A percentile compares a stretch with the other conserved stretches of the same genome.
These are phyloP conservation scores for Xylariaceae sp. DNA, from an alignment of 2,329 filamentous ascomycete species.

Conservation along the genomic window DNA sequence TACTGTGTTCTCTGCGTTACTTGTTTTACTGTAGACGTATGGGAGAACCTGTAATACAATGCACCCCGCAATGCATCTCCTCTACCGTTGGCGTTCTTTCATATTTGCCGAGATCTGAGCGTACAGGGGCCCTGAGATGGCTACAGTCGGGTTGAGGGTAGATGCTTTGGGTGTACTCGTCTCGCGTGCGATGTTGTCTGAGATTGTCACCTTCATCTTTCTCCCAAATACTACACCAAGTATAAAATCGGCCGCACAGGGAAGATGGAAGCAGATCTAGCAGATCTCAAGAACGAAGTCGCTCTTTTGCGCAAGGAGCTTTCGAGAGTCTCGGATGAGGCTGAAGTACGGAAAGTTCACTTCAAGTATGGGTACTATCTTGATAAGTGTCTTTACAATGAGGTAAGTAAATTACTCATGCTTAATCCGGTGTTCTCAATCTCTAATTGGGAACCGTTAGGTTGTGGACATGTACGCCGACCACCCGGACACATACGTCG, in stretches of 20 bases:
- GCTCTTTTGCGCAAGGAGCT: constrained; percentile 35
- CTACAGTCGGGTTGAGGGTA: no score
- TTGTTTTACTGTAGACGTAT: no score
- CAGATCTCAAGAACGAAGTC: constrained; percentile 38
- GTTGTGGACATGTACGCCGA: constrained; percentile 50
- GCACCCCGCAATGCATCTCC: no score
- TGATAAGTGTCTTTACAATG: constrained; percentile 57
- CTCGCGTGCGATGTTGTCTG: no score
- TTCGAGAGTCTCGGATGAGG: constrained; percentile 43
- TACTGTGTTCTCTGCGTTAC: no score
- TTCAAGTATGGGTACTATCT: constrained; percentile 60
- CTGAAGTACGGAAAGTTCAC: constrained; percentile 53
- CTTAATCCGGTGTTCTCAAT: background rate
- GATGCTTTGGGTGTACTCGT: no score
- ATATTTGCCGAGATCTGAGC: no score
- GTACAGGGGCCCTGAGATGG: no score
- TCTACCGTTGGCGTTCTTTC: no score
- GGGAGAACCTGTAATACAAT: no score
- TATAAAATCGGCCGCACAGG: background rate
- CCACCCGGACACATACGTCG: constrained; percentile 52
- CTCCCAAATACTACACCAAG: no score
- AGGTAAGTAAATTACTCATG: constrained; percentile 34
- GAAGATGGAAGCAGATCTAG: constrained; percentile 35
- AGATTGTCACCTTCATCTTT: no score
- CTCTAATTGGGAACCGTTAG: constrained; percentile 22